These are phyloP conservation scores for Fusarium napiforme DNA, from an alignment of 2,329 filamentous ascomycete species.

Conservation along the genomic window DNA sequence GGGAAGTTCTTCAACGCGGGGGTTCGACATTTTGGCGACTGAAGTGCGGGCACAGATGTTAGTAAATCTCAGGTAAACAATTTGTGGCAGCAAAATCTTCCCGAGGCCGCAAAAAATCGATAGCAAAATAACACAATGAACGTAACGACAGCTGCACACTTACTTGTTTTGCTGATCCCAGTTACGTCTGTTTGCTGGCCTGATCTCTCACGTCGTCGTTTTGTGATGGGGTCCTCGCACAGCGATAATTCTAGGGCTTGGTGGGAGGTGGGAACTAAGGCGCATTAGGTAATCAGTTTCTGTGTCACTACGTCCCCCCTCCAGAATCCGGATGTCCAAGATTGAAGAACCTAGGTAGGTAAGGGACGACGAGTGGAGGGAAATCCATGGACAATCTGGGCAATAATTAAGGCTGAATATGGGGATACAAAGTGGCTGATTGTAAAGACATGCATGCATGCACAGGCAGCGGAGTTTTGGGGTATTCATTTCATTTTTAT, in stretches of 20 bases:
- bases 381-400: constrained; percentile 1
- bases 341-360: neutral
- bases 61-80: constrained; percentile 40
- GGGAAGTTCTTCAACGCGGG: constrained; percentile 95
- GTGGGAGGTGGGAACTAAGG: constrained; percentile 52
- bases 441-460: neutral
- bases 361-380: constrained; percentile 11
- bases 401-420: constrained; percentile 13
- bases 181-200: constrained; percentile 48
- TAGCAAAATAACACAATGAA: constrained; percentile 10
- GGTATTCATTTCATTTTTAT: constrained; percentile 47
- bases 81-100: constrained; percentile 35
- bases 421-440: neutral
- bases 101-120: constrained; percentile 27
- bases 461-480: constrained; percentile 15
- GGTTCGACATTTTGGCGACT: constrained; percentile 86
- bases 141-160: constrained; percentile 44
- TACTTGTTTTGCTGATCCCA: constrained; percentile 52
- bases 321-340: neutral
- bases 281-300: constrained; percentile 54
- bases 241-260: constrained; percentile 60
- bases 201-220: constrained; percentile 49
- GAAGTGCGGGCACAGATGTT: constrained; percentile 46
- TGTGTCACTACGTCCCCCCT: constrained; percentile 17
- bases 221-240: constrained; percentile 54